Base-by-base conservation (phyloP, 2,329 filamentous ascomycete genomes). In the Aspergillus versicolor region DNA sequence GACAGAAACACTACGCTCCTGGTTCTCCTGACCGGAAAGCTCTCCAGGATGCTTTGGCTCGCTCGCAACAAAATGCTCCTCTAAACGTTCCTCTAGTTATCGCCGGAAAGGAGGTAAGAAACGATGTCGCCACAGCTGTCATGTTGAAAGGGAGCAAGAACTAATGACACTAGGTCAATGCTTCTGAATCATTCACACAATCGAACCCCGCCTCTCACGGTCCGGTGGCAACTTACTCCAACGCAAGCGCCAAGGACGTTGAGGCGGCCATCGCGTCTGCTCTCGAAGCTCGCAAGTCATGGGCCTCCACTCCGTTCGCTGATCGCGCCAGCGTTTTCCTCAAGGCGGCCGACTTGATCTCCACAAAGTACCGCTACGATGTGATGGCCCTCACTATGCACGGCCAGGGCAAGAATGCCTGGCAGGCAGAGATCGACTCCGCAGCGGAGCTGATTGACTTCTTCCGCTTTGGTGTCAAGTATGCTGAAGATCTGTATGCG, bases 401-500 rank as follows among this genome's bases (percentile, higher is more conserved):
- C 32, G 94, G 93, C 60, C 93, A 99, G 78, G 93, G 94, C 69
- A 97, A 97, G 85, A 97, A 97, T 74, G 91, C 91, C 47, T 97
- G 92, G 92, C 93, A 99, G 77, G 93, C 94, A n/a, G 93, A 99
- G 82, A 97, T 97, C 63, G 93, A 97, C 75, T 84, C 92, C 40
- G 93, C 93, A 17, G 93, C 93, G 8, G 94, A 99, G 81, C 78
- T 96, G 66, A 88, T 86, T 66, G 93, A 99, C 74, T 97, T 97
- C 77, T 80, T 97, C 72, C 86, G 92, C 71, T 81, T 97, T 81
- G 94, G 94, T 71, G 93, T 97, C 52, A 87, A 92, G 74, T 97
- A 94, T 70, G 93, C 93, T 27, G 88, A 96, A 77, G 90, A 97
- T 72, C 80, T 96, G 55, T 96, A 97, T 73, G 84, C 85, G 38